phyloP scores from a whole-genome alignment of 2,329 filamentous ascomycete species.

The Teratosphaeria pseudoeucalypti region DNA sequence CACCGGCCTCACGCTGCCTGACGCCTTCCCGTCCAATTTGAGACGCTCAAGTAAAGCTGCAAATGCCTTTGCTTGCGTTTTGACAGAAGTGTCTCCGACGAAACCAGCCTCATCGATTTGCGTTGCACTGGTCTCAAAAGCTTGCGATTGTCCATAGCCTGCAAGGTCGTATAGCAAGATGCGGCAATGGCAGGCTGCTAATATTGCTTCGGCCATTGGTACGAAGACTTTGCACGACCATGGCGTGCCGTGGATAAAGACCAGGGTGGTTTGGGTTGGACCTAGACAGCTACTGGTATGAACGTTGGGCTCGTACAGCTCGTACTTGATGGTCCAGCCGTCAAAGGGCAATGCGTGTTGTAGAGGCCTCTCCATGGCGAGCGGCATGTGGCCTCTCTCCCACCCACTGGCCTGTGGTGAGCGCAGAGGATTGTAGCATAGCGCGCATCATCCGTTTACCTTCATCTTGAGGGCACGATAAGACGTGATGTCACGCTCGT shows the following conservation, averaged over 20 bases:
- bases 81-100: constrained; percentile 27
- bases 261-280: constrained; percentile 18
- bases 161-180: constrained; percentile 39
- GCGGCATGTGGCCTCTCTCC: neutral
- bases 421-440: neutral
- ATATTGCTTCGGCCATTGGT: constrained; percentile 27
- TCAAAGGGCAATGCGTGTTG: neutral
- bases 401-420: neutral
- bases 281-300: neutral
- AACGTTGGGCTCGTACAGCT: neutral
- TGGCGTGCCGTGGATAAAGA: constrained; percentile 40
- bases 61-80: constrained; percentile 29
- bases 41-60: constrained; percentile 31
- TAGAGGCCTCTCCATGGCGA: neutral
- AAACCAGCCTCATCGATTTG: constrained; percentile 13
- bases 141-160: constrained; percentile 33
- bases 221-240: constrained; percentile 37
- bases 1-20: constrained; percentile 17
- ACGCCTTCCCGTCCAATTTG: constrained; percentile 10
- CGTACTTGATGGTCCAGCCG: neutral
- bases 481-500: neutral
- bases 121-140: neutral
- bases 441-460: neutral
- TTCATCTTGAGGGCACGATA: neutral
- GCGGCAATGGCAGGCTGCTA: constrained; percentile 20